Base-by-base conservation (phyloP, 164 flowering plant genomes). In the Pachysandra terminalis region DNA sequence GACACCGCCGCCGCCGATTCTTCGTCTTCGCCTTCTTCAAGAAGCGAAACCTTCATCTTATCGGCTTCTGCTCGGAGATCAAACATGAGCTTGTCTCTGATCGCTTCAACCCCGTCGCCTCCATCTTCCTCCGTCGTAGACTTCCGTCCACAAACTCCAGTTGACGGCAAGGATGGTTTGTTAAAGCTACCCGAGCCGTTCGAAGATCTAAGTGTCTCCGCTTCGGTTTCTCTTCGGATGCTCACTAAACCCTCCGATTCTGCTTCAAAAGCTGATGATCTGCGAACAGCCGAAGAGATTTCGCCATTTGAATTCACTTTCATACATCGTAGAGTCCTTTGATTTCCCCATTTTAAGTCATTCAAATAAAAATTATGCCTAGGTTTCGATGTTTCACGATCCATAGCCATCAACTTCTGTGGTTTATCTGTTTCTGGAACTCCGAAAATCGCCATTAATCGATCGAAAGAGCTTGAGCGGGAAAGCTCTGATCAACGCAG, bases 361-460 rank as follows among this genome's bases (percentile, higher is more conserved):
- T 89, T 89, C 56, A 88, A 22, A 24, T 79, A 60, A 84, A 89
- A 89, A 75, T 89, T 86, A 74, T 89, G 95, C 28, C 86, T 79
- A 37, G 81, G 81, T 67, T 79, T 86, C 59, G 90, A 83, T 81
- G 86, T 79, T 68, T 78, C 87, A 0, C 77, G 71, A n/a, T 76
- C 72, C 70, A 75, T 79, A 67, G 78, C 67, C 81, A 75, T 73
- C 63, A 40, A 52, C 59, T 59, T 41, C 45, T 19, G 37, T 37
- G 5, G 67, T 8, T 63, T 51, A 32, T 49, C 69, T 45, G 53
- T 57, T 61, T 66, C 69, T 41, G 49, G 15, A 57, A 23, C 73
- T n/a, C 69, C 64, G 8, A 57, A 22, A 63, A 32, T 69, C 77
- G 77, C 81, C 84, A 78, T 81, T 75, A 64, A 75, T 56, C 69